Conservation (phyloP, 1,139 yeast species). For the Kodamaea sp. region DNA sequence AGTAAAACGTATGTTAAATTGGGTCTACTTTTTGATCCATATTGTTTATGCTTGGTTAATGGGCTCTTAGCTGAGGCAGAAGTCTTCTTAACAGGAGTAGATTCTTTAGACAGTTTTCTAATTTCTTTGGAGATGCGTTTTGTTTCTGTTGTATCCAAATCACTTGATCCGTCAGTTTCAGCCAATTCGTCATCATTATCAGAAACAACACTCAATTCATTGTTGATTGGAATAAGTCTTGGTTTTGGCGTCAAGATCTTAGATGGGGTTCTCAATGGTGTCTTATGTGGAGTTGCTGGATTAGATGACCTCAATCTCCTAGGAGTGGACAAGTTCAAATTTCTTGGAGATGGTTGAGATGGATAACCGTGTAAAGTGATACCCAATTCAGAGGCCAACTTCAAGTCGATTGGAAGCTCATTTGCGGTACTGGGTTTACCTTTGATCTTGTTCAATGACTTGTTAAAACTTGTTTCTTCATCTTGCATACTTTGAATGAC, state of each 20-base stretch:
- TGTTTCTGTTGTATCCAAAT: no score
- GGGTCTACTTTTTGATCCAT: neutral
- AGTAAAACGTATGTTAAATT: conserved; percentile 3
- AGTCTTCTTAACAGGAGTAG: neutral
- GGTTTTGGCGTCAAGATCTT: conserved; percentile 14
- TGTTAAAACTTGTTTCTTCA: conserved; percentile 25
- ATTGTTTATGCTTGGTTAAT: neutral
- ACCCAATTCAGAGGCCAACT: conserved; percentile 27
- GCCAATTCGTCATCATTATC: conserved; percentile 14
- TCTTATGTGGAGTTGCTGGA: conserved; percentile 12
- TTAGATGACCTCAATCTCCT: conserved; percentile 11
- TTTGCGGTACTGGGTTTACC: conserved; percentile 4
- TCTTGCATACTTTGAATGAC: conserved; percentile 19
- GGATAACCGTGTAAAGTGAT: conserved; percentile 23
- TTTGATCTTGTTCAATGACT: conserved; percentile 17
- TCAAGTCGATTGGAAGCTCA: conserved; percentile 12
- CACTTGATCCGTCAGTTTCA: conserved; percentile 5
- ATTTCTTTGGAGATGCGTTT: conserved; percentile 1
- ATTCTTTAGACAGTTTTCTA: neutral
- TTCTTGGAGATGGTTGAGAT: conserved; percentile 10
- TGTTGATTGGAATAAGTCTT: conserved; percentile 13
- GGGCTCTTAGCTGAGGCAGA: neutral
- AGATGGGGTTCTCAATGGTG: conserved; percentile 5
- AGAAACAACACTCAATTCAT: conserved; percentile 14
- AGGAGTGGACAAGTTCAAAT: conserved; percentile 7